Percentiles rank a stretch among this genome's conserved stretches.
Evolutionary conservation across 108 stramenopile genomes (phyloP).

Genomic region (Pseudonitzschia multistriata): DNA sequence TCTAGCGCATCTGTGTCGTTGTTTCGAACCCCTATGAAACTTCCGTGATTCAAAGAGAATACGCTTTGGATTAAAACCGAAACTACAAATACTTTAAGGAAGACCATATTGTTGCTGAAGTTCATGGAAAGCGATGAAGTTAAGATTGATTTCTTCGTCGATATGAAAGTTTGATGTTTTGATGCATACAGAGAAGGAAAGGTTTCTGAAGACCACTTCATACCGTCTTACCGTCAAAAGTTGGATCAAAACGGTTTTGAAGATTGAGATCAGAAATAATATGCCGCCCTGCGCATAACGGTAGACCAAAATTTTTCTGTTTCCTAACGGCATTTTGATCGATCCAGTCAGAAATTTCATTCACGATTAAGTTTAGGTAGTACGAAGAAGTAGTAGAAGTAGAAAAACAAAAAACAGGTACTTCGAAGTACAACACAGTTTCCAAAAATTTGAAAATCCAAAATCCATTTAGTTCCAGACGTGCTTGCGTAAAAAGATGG

Average conservation of each 20-base stretch:
- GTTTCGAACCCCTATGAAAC: slow-evolving; percentile 5
- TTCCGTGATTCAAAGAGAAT: slow-evolving; percentile 2
- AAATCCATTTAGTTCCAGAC: no score
- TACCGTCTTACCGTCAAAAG: no score
- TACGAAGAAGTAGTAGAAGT: no score
- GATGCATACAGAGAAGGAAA: no score
- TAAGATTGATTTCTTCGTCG: no score
- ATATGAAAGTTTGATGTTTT: no score
- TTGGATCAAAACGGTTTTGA: not conserved
- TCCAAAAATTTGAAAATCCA: no score
- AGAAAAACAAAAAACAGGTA: no score
- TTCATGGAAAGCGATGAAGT: no score
- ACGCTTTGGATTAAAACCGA: not conserved
- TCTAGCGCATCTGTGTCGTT: not conserved
- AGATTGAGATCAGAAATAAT: not conserved
- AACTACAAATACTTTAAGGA: not conserved
- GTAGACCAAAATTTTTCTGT: not conserved
- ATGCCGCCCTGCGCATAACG: slow-evolving; percentile 6
- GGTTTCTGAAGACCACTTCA: not conserved
- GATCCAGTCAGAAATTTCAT: not conserved
- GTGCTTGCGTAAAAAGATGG: no score
- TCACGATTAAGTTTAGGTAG: no score
- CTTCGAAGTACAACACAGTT: no score
- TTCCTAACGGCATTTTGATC: not conserved
- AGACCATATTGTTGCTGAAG: not conserved